Percentiles rank a stretch among this genome's conserved stretches.
These are phyloP conservation scores for Fusarium sterilihyphosum DNA, from an alignment of 2,329 filamentous ascomycete species.

Conservation along the genomic window DNA sequence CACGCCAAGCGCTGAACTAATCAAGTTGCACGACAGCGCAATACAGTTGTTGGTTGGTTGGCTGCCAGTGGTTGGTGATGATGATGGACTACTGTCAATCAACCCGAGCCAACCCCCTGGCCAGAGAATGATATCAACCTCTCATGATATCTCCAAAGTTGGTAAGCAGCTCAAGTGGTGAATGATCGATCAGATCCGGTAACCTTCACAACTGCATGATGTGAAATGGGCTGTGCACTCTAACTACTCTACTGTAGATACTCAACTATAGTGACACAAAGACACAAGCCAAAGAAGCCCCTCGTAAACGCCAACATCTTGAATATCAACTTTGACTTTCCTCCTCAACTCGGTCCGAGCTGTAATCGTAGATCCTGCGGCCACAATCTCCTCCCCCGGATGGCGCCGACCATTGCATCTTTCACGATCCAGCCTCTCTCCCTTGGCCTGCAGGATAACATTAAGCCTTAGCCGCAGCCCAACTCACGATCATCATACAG, in stretches of 20 bases:
- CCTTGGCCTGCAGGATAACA: conserved; percentile 8
- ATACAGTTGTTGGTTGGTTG: background rate
- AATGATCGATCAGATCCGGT: background rate
- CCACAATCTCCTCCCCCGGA: conserved; percentile 20
- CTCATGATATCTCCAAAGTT: background rate
- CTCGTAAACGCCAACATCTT: background rate
- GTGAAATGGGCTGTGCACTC: background rate
- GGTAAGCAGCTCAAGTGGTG: conserved; percentile 1
- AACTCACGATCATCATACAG: background rate
- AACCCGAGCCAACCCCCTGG: conserved; percentile 2
- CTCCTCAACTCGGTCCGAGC: conserved; percentile 29
- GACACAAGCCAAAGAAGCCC: background rate
- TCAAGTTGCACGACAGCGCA: background rate
- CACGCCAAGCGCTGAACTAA: conserved; percentile 14
- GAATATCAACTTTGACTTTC: background rate
- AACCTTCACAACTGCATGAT: background rate
- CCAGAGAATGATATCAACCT: background rate
- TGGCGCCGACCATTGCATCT: conserved; percentile 31
- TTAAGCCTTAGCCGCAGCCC: background rate
- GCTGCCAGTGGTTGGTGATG: background rate
- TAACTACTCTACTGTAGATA: background rate
- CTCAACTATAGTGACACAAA: background rate
- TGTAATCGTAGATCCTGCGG: conserved; percentile 22
- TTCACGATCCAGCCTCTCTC: conserved; percentile 7
- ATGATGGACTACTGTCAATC: background rate